Conservation (phyloP, 352 stramenopile genomes). For the Lagenidium sp. region DNA sequence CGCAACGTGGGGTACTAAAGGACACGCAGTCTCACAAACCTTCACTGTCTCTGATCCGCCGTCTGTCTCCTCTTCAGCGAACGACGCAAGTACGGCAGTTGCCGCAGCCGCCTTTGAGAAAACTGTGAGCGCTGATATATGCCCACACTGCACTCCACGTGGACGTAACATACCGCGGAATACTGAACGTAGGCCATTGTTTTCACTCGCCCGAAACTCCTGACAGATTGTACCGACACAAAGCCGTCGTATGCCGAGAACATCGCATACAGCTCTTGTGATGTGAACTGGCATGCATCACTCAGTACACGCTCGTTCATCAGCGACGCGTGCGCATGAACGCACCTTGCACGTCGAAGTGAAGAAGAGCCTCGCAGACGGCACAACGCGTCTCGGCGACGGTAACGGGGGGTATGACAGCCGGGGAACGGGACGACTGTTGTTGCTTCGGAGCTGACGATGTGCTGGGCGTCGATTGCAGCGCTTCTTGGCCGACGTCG, state of each 20-base stretch:
- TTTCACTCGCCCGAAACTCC: slow-evolving; percentile 73
- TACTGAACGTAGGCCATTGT: slow-evolving; percentile 83
- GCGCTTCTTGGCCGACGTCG: slow-evolving; percentile 8
- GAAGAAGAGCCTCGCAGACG: slow-evolving; percentile 47
- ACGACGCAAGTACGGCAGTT: slow-evolving; percentile 7
- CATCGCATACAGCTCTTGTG: slow-evolving; percentile 74
- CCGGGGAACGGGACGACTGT: neutral
- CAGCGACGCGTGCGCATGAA: neutral
- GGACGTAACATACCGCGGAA: too few relatives aligned
- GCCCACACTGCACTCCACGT: too few relatives aligned
- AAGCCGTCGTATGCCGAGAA: slow-evolving; percentile 77
- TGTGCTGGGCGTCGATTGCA: slow-evolving; percentile 8
- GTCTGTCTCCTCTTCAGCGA: slow-evolving; percentile 20
- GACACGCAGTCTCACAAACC: too few relatives aligned
- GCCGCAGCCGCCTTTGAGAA: slow-evolving; percentile 20
- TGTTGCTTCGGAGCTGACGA: neutral
- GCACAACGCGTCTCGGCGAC: neutral
- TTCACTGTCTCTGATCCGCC: slow-evolving; percentile 6
- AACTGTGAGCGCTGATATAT: too few relatives aligned
- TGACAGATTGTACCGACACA: slow-evolving; percentile 50
- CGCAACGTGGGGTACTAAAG: too few relatives aligned
- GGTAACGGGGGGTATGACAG: slow-evolving; percentile 2
- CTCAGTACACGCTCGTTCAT: neutral
- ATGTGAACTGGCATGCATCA: slow-evolving; percentile 44
- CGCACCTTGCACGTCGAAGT: slow-evolving; percentile 58